Base-by-base conservation (phyloP, 2,329 filamentous ascomycete species). In the Coniochaeta ligniaria region DNA sequence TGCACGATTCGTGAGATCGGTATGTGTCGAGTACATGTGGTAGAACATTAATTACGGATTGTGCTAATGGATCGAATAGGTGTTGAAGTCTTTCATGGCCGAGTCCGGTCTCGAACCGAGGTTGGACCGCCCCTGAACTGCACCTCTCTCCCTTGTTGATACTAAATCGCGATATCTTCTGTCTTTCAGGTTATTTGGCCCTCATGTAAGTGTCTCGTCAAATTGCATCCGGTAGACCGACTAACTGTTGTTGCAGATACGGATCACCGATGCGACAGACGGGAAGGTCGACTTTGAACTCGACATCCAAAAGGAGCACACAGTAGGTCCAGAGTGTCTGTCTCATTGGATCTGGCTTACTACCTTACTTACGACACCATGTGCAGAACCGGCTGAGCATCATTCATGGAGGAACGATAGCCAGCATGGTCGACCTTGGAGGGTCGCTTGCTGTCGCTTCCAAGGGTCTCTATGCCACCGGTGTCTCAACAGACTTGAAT, bases 61-160 rank as follows among this genome's bases (percentile, higher is more conserved):
- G 12, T 52, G 14, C 43, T 22, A 24, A 43, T 11, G 14, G 16
- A 35, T 33, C 38, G 36, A 45, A 63, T 61, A 95, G 91, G 91
- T 96, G 55, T 83, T 92, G 79, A 89, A 90, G 72, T 93, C 91
- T 1, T 97, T 97, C 74, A 85, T 90, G 77, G 83, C 84, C 66
- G 90, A 91, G 65, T 96, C 92, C 6, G 93, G 93, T 7, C 77
- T 98, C 22, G 94, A 97, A 74, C 92, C 92, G 72, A 90, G 90
- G 93, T 96, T 71, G 68, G 76, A 71, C 26, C 38, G 33, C 56
- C 22, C 54, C 54, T 38, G 31, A 17, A 57, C 31, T 26, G 47
- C 26, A 31, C 47, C 22, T 14, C 26, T 52, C 6, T 31, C 14
- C 43, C 17, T 17, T 52, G 47, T 52, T 31, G 12, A 47, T 36